Percentiles rank a stretch among this genome's conserved stretches.
Conservation (phyloP, 148 eudicot genomes). For the Nyssa sinensis region DNA sequence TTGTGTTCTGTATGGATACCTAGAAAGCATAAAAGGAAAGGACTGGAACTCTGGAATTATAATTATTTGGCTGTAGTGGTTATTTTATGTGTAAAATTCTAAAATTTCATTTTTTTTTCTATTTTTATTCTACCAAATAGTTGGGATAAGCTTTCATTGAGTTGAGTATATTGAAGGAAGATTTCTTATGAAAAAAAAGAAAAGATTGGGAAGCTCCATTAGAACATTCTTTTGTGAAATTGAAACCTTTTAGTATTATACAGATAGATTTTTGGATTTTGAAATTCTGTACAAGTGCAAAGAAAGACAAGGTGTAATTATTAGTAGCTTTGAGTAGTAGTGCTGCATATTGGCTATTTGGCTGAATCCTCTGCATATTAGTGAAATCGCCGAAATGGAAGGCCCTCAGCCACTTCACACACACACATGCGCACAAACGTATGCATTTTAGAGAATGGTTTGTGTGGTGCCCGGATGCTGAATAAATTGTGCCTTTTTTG, state of each 20-base stretch:
- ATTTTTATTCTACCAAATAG: not conserved
- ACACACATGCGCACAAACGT: not conserved
- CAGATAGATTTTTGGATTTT: not conserved
- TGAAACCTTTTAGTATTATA: not conserved
- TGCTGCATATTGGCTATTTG: not conserved
- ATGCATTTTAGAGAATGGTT: too few species aligned
- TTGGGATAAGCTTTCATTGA: too few species aligned
- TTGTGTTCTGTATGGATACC: slow-evolving; percentile 6
- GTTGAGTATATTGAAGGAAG: not conserved
- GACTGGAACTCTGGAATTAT: not conserved
- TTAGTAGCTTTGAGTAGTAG: not conserved
- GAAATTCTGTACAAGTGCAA: not conserved
- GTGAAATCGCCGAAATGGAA: not conserved
- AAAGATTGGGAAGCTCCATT: not conserved
- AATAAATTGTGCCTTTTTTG: not conserved
- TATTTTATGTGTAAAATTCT: not conserved
- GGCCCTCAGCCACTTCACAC: not conserved
- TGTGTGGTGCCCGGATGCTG: not conserved
- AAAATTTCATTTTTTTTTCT: not conserved
- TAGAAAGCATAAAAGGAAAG: not conserved
- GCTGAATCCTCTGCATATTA: not conserved
- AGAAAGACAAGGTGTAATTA: not conserved
- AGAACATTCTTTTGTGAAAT: not conserved
- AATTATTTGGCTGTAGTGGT: not conserved
- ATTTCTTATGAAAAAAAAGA: not conserved